These are phyloP conservation scores for Lactarius quietus DNA, from an alignment of 768 basidiomycete species.

Conservation along the genomic window DNA sequence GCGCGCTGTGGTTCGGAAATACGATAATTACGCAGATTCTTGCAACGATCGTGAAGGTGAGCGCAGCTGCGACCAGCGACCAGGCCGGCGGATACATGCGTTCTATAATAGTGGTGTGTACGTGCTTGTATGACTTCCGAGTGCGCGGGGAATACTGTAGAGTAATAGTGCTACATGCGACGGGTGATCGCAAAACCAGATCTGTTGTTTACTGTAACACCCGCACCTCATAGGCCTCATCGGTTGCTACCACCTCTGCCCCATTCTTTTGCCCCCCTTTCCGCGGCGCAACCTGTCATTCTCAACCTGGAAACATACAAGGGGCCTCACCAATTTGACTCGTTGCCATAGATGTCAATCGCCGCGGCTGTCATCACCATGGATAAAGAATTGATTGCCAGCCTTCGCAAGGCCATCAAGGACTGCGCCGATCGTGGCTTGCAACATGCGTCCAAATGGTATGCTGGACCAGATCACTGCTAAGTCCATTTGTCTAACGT, in stretches of 20 bases:
- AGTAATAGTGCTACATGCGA: neutral
- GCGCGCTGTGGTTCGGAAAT: conserved; percentile 25
- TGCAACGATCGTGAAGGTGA: conserved; percentile 8
- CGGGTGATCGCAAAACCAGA: neutral
- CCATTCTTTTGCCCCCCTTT: neutral
- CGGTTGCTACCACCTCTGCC: neutral
- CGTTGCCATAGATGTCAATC: conserved; percentile 6
- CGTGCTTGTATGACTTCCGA: neutral
- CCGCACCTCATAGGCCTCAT: too few species aligned
- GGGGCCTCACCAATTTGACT: neutral
- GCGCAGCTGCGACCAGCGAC: neutral
- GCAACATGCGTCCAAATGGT: conserved; percentile 75
- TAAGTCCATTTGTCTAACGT: conserved; percentile 8
- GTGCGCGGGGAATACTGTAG: neutral
- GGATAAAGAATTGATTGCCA: conserved; percentile 50
- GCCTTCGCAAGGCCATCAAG: conserved; percentile 57
- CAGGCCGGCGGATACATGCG: conserved; percentile 6
- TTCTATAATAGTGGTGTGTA: neutral
- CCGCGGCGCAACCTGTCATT: neutral
- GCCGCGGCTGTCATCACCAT: conserved; percentile 30
- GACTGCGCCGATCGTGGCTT: conserved; percentile 77
- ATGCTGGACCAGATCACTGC: conserved; percentile 22
- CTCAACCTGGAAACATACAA: neutral
- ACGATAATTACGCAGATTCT: conserved; percentile 28
- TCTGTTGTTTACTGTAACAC: neutral